Base-by-base conservation (phyloP, 768 basidiomycete genomes). In the Amanita fuliginea region DNA sequence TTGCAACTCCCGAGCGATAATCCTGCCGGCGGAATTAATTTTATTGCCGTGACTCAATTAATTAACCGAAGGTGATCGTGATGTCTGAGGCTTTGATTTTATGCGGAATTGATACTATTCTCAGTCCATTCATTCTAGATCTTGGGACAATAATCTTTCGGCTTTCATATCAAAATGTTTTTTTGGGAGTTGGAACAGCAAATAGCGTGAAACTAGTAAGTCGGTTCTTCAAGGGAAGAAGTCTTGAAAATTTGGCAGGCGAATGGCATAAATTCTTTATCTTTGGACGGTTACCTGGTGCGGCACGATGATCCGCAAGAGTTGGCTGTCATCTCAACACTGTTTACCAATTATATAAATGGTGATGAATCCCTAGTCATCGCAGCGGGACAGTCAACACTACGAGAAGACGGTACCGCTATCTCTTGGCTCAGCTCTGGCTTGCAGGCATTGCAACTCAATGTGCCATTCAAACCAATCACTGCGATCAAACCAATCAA, bases 291-390 rank as follows among this genome's bases (percentile, higher is more conserved):
- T 10, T 64, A 68, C 19, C 68, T 87, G 35, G 56, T 79, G 36
- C 74, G 69, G 4, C 81, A 86, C 49, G 71, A 69, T 10, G 64
- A 64, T 19, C 51, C 71, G 8, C 58, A 63, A 5, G 64, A 73
- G 40, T 71, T 86, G 35, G 66, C 62, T 3, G 56, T 59, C n/a
- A 65, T 85, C 42, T 81, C 81, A 6, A 60, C 75, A 47, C 66
- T 87, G 36, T 87, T 87, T 62, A 83, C 81, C 13, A 75, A 77
- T 42, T 86, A 84, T 58, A 66, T 88, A 54, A 86, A 88, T 56
- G 73, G 80, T 19, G 74, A 77, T 19, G 61, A 56, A 14, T 77
- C 81, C 3, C 71, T 66, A 3, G 80, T 86, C 33, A 58, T 78
- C 50, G 85, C 83, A 1, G 68, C 64, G 10, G 85, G 84, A 13